Evolutionary conservation across 495 filamentous ascomycete species (phyloP).

Genomic region (Poronia punctata): DNA sequence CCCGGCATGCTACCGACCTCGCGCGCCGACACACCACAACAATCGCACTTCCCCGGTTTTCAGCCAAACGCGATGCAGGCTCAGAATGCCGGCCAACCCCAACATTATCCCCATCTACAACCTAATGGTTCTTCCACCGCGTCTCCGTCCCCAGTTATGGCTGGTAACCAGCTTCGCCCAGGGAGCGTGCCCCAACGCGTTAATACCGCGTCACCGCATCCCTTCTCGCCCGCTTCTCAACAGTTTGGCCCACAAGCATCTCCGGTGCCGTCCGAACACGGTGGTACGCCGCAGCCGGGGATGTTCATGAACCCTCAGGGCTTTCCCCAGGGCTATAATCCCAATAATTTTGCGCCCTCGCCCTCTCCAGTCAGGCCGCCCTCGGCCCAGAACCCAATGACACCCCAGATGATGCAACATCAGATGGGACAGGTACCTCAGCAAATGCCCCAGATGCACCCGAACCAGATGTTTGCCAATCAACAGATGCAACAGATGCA

Average conservation of each 20-base stretch:
- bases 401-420: conserved; percentile 40
- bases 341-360: conserved; percentile 44
- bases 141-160: conserved; percentile 79
- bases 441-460: conserved; percentile 34
- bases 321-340: conserved; percentile 53
- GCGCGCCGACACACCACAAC: conserved; percentile 87
- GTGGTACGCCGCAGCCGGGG: conserved; percentile 65
- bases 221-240: conserved; percentile 75
- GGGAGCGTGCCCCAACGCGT: conserved; percentile 68
- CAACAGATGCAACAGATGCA: conserved; percentile 33
- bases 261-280: conserved; percentile 69
- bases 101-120: conserved; percentile 75
- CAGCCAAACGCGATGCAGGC: conserved; percentile 49
- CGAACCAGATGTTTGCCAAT: conserved; percentile 26
- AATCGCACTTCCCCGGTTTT: conserved; percentile 56
- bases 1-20: conserved; percentile 69
- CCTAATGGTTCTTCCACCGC: conserved; percentile 73
- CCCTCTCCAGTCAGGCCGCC: conserved; percentile 45
- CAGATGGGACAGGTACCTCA: conserved; percentile 35
- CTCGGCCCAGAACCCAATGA: conserved; percentile 40
- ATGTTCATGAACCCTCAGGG: conserved; percentile 53
- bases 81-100: conserved; percentile 53
- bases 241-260: conserved; percentile 72
- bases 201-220: conserved; percentile 84
- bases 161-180: conserved; percentile 59